These are phyloP conservation scores for Malus asiatica DNA, from an alignment of 306 rosid species.

Conservation along the genomic window DNA sequence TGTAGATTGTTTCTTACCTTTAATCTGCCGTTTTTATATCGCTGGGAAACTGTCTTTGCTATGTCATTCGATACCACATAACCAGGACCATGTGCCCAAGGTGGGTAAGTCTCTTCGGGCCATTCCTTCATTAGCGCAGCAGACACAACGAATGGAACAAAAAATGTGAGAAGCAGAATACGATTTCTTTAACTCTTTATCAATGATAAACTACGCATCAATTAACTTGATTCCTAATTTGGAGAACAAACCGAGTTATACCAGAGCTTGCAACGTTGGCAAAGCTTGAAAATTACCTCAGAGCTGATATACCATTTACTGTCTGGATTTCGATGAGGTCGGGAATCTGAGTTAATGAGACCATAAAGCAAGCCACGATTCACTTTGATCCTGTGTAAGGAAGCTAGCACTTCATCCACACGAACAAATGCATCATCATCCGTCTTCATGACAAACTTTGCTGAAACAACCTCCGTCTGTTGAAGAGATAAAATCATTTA, in stretches of 20 bases:
- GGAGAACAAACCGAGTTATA: not conserved
- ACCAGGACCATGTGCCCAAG: slow-evolving; percentile 99
- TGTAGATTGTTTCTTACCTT: slow-evolving; percentile 45
- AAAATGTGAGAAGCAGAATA: not conserved
- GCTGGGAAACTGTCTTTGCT: slow-evolving; percentile 58
- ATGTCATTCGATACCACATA: slow-evolving; percentile 82
- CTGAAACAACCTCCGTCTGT: slow-evolving; percentile 95
- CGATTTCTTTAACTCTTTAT: not conserved
- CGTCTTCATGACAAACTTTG: slow-evolving; percentile 92
- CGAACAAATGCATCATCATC: slow-evolving; percentile 98
- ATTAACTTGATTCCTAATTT: not conserved
- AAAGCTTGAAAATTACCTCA: slow-evolving; percentile 43
- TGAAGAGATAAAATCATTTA: slow-evolving; percentile 31
- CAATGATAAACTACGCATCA: not conserved
- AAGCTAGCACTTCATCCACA: slow-evolving; percentile 75
- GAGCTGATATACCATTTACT: slow-evolving; percentile 95
- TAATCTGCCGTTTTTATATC: slow-evolving; percentile 53
- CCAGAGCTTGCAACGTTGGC: not conserved
- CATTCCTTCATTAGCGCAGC: slow-evolving; percentile 59
- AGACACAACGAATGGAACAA: slow-evolving; percentile 16
- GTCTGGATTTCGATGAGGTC: slow-evolving; percentile 74
- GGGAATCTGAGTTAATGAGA: slow-evolving; percentile 82
- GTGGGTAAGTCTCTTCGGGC: slow-evolving; percentile 75
- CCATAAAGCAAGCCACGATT: slow-evolving; percentile 73
- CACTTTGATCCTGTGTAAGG: slow-evolving; percentile 50